Conservation (phyloP, 805 yeast species). For the Saccharomycopsis selenospora region DNA sequence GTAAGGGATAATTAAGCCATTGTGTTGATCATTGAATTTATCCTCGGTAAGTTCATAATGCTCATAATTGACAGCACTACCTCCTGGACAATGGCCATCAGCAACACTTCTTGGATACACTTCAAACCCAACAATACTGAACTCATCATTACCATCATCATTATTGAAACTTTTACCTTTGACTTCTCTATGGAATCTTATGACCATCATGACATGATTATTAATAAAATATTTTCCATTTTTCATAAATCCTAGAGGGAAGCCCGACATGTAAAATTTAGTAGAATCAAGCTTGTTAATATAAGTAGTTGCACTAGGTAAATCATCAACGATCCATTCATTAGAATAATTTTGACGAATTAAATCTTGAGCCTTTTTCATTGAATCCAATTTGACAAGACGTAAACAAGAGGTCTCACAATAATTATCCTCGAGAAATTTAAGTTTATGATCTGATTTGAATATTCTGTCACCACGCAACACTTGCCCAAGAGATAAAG, state of each 20-base stretch:
- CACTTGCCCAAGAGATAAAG: slow-evolving; percentile 67
- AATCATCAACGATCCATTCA: slow-evolving; percentile 76
- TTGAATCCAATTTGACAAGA: slow-evolving; percentile 42
- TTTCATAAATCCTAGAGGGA: slow-evolving; percentile 69
- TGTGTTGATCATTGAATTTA: slow-evolving; percentile 21
- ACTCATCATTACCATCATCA: slow-evolving; percentile 25
- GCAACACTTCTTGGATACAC: slow-evolving; percentile 78
- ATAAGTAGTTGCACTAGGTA: slow-evolving; percentile 86
- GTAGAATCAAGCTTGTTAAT: slow-evolving; percentile 49
- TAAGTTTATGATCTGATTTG: slow-evolving; percentile 62
- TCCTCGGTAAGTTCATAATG: slow-evolving; percentile 45
- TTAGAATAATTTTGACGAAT: slow-evolving; percentile 66
- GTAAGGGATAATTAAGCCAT: slow-evolving; percentile 46
- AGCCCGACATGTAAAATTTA: slow-evolving; percentile 78
- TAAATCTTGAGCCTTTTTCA: slow-evolving; percentile 51
- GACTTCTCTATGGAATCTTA: slow-evolving; percentile 56
- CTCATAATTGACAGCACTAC: slow-evolving; percentile 45
- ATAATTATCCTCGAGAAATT: slow-evolving; percentile 55
- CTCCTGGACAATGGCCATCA: slow-evolving; percentile 63
- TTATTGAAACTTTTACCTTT: slow-evolving; percentile 25
- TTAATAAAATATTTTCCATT: slow-evolving; percentile 56
- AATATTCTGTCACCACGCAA: slow-evolving; percentile 74
- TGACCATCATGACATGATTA: slow-evolving; percentile 76
- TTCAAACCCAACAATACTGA: slow-evolving; percentile 80
- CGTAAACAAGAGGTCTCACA: slow-evolving; percentile 67